Conservation (phyloP, 805 yeast genomes). For the Metschnikowia henanensis region DNA sequence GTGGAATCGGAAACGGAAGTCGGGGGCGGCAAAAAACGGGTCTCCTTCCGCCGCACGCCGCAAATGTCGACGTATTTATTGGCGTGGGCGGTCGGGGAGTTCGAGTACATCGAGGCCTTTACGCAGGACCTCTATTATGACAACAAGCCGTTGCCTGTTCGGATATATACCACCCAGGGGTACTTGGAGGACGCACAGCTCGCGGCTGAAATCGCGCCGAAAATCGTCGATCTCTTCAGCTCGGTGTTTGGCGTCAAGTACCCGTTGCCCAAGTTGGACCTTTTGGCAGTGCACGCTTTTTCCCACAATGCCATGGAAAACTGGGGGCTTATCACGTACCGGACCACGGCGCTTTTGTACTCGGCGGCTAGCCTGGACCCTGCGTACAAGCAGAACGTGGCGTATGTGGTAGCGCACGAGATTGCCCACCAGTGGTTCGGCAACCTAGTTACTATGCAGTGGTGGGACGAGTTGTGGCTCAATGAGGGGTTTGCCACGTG, state of each 20-base stretch:
- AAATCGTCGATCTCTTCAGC: constrained; percentile 51
- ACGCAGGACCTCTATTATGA: constrained; percentile 38
- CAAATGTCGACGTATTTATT: constrained; percentile 55
- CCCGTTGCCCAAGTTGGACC: constrained; percentile 80
- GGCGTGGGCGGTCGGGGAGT: constrained; percentile 61
- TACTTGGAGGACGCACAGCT: constrained; percentile 45
- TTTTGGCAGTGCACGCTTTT: constrained; percentile 76
- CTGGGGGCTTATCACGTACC: constrained; percentile 77
- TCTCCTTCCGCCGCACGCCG: constrained; percentile 48
- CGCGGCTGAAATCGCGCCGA: constrained; percentile 49
- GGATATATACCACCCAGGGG: constrained; percentile 55
- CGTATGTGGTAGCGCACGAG: constrained; percentile 83
- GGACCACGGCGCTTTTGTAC: constrained; percentile 53
- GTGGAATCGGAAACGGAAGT: constrained; percentile 19
- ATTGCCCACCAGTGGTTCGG: constrained; percentile 94
- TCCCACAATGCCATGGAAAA: constrained; percentile 91
- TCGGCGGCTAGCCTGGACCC: constrained; percentile 48
- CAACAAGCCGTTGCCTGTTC: constrained; percentile 45
- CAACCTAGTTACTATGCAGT: constrained; percentile 83
- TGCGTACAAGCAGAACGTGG: constrained; percentile 64
- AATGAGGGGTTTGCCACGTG: constrained; percentile 91
- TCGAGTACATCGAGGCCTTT: constrained; percentile 50
- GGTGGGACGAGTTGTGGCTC: constrained; percentile 93
- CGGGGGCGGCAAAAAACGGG: constrained; percentile 21
- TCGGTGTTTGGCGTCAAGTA: constrained; percentile 51